These are phyloP conservation scores for Backusella westeae DNA, from an alignment of 192 early-diverging fungal genomes.

Conservation along the genomic window DNA sequence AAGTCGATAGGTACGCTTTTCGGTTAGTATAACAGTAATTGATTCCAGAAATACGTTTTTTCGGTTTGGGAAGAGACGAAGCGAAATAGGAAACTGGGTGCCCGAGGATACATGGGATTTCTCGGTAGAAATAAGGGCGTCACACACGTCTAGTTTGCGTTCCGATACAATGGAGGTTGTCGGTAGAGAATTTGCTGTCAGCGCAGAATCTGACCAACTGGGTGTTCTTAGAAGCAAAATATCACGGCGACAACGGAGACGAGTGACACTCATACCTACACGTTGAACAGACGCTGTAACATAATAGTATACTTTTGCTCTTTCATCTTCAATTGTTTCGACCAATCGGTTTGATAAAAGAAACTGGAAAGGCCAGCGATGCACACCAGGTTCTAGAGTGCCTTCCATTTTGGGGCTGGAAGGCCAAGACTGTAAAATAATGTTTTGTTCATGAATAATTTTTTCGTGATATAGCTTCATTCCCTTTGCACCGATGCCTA, in stretches of 20 bases:
- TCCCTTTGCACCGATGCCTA: constrained; percentile 21
- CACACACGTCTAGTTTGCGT: constrained; percentile 15
- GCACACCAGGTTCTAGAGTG: constrained; percentile 9
- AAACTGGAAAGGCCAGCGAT: constrained; percentile 32
- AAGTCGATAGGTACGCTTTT: constrained; percentile 24
- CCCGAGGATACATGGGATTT: constrained; percentile 29
- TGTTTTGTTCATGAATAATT: constrained; percentile 27
- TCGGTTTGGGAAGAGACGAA: constrained; percentile 15
- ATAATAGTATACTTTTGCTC: constrained; percentile 28
- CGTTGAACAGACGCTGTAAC: constrained; percentile 24
- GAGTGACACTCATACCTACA: neutral
- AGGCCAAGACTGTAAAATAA: constrained; percentile 14
- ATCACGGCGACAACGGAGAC: constrained; percentile 20
- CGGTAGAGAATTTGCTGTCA: constrained; percentile 20
- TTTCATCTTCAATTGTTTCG: constrained; percentile 37
- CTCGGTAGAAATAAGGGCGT: constrained; percentile 21
- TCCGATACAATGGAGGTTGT: constrained; percentile 29
- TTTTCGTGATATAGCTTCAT: constrained; percentile 32
- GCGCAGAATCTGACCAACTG: constrained; percentile 13
- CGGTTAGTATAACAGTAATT: constrained; percentile 18
- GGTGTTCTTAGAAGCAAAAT: constrained; percentile 29
- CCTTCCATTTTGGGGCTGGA: neutral
- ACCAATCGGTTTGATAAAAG: constrained; percentile 24
- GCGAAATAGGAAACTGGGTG: constrained; percentile 20
- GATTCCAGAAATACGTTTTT: constrained; percentile 32